Base-by-base conservation (phyloP, 768 basidiomycete species). In the Hydnum rufescens region DNA sequence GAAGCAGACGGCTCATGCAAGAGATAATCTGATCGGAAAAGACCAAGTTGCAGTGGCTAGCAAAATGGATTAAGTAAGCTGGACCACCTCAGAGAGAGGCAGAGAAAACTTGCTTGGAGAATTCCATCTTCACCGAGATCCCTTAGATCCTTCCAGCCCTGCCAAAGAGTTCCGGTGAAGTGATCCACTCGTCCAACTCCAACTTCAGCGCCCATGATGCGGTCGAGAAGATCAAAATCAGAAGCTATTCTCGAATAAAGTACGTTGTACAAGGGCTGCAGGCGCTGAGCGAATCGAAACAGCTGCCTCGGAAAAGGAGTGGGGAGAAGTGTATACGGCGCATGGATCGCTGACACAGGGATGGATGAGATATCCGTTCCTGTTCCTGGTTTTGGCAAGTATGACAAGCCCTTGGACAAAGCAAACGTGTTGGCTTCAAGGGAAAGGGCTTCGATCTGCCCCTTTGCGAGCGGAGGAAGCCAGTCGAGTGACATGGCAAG, bases 11-110 rank as follows among this genome's bases (percentile, higher is more conserved):
- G n/a, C 29, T 60, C 64, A 58, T 99, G 88, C 22, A 96, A 66
- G 29, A 97, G 70, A 65, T 96, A 99, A 67, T 99, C 93, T 5
- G 90, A 95, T 52, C 93, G 74, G 66, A 93, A 95, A 19, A 99
- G 66, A 19, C 92, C 90, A 4, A 97, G 74, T 55, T 95, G 84
- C 44, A 85, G 67, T 0, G 77, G 75, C 90, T 96, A 0, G 32
- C 23, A 50, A 19, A 13, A 30, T n/a, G 42, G 25, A 50, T 26
- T 23, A 39, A 13, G 30, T 19, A 34, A n/a, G n/a, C n/a, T n/a
- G 51, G 36, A 4, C 25, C 13, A 3, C 36, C 16, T 28, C 1
- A 5, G 8, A 25, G 29, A 19, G 1, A 3, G 19, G 42, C 29
- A 32, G 16, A 48, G 4, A 47, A 5, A 8, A 56, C 69, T 51